phyloP scores from a whole-genome alignment of 345 rosid genomes.

The Eucalyptus viminalis region DNA sequence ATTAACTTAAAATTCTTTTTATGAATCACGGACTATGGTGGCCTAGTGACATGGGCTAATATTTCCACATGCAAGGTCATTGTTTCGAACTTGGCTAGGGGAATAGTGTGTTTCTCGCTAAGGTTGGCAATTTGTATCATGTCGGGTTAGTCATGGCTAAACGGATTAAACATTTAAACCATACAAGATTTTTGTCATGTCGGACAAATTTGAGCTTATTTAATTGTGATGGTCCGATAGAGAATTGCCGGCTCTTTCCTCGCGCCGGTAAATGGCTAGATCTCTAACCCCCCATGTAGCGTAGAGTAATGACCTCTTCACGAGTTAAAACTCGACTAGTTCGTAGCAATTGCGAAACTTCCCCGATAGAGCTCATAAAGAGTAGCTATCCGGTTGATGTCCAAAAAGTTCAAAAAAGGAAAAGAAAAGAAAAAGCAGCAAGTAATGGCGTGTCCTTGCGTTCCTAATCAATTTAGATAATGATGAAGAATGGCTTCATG shows the following conservation, averaged over 20 bases:
- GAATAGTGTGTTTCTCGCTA: not conserved
- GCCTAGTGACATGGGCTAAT: not conserved
- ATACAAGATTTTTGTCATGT: not conserved
- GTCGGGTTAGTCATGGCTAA: not conserved
- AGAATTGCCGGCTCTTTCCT: not conserved
- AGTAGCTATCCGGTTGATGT: not conserved
- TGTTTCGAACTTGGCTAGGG: not conserved
- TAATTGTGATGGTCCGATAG: not conserved
- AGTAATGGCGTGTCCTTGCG: not conserved
- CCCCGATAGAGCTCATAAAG: not conserved
- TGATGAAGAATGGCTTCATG: not conserved
- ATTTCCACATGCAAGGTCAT: not conserved
- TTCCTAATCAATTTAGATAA: not conserved
- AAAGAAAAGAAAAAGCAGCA: accelerated
- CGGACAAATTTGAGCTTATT: not conserved
- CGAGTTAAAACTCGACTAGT: not conserved
- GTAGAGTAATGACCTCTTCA: not conserved
- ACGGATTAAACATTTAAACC: not conserved
- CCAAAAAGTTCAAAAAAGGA: too few relatives aligned
- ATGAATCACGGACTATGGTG: not conserved
- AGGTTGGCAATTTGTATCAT: not conserved
- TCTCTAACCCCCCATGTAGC: not conserved
- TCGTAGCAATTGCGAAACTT: not conserved
- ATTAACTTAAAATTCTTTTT: not conserved
- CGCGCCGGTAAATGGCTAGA: not conserved